Base-by-base conservation (phyloP, 2,329 filamentous ascomycete species). In the Penicillium sp. region DNA sequence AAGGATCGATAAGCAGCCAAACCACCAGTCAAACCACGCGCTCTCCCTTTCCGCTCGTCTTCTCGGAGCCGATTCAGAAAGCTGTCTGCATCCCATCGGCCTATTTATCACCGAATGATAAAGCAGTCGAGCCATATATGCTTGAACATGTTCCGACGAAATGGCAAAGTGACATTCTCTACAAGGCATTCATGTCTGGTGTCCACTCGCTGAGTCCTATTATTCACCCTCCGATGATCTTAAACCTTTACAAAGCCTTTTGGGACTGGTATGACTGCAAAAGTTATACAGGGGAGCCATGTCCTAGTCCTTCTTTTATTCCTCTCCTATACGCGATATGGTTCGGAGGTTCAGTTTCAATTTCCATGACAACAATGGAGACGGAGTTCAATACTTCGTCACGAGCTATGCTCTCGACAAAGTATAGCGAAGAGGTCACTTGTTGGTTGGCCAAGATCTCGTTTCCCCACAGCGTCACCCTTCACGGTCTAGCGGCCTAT, bases 241-340 rank as follows among this genome's bases (percentile, higher is more conserved):
- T 77, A 10, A 71, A 70, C 45, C 69, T 74, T 19, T 80, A 80
- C 52, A 70, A 75, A 47, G 66, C 69, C 3, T 79, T 81, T 55
- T 80, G 78, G 77, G 67, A 77, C 37, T 80, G 77, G 77, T 78
- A 78, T 56, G 72, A 78, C 47, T 69, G 72, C 41, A 67, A 64
- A 27, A 73, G 68, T 35, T 70, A 75, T 37, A 72, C 73, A 1
- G 72, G 72, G 17, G 69, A 74, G 38, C 58, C 72, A 6, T 77
- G 67, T 46, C 73, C 75, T 0, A 73, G 75, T 45, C 71, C 75
- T 2, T 75, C 75, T 1, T 77, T 79, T 47, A 75, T 80, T 43
- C 77, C 78, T 2, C 64, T 80, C 6, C 64, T 81, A 5, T 77
- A 78, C 58, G 77, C 77, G 9, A 78, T 81, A 31, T 80, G 78